Conservation (phyloP, 805 yeast species). For the Nakazawaea sp. region DNA sequence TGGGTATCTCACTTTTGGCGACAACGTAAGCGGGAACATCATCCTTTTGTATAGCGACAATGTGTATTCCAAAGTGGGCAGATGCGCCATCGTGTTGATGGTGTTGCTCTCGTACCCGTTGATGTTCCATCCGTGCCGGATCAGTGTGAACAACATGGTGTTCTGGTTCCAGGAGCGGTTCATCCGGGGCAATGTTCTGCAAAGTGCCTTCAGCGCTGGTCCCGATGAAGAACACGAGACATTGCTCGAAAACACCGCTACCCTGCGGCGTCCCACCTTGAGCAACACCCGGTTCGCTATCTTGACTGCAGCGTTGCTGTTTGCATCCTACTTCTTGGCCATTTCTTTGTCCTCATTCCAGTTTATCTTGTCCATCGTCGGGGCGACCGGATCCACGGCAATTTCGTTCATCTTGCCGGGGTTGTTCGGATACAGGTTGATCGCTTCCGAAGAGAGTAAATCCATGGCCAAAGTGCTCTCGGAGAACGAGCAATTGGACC, state of each 20-base stretch:
- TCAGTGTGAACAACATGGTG: conserved; percentile 60
- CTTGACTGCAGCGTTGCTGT: conserved; percentile 41
- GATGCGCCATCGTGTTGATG: conserved; percentile 61
- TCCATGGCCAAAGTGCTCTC: conserved; percentile 3
- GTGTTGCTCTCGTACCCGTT: conserved; percentile 72
- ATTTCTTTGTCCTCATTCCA: conserved; percentile 57
- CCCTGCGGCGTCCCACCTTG: conserved; percentile 26
- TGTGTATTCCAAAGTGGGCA: conserved; percentile 42
- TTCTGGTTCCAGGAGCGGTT: conserved; percentile 33
- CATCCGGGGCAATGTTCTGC: conserved; percentile 1
- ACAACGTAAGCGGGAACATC: conserved; percentile 56
- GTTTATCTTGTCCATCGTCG: conserved; percentile 64
- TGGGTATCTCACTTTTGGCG: conserved; percentile 75
- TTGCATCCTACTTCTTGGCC: conserved; percentile 49
- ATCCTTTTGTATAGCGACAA: conserved; percentile 59
- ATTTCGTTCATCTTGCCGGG: conserved; percentile 79
- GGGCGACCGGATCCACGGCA: conserved; percentile 79
- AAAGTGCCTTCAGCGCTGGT: conserved; percentile 1
- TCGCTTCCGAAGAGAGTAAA: conserved; percentile 19
- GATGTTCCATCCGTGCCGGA: conserved; percentile 76
- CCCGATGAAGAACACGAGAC: conserved; percentile 1
- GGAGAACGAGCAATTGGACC: conserved; percentile 3
- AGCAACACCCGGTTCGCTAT: conserved; percentile 37
- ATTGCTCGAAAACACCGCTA: background rate
- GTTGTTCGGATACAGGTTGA: conserved; percentile 57